Conservation (phyloP, 257 asterid species). For the Solanum etuberosum region DNA sequence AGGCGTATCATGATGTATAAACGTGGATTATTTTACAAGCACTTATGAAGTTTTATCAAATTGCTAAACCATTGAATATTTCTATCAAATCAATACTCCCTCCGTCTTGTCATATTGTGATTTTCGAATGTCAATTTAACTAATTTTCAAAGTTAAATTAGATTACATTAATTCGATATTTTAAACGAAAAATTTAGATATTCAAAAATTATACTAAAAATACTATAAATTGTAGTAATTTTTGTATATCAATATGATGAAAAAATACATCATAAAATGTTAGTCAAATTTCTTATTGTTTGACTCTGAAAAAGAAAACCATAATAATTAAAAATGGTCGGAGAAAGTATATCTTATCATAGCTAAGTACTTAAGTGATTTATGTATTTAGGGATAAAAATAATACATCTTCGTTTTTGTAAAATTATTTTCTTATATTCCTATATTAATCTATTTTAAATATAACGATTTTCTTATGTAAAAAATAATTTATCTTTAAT, state of each 20-base stretch:
- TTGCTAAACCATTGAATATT: neutral
- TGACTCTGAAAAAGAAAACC: too few relatives aligned
- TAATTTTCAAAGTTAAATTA: too few relatives aligned
- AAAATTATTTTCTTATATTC: neutral
- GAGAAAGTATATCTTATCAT: neutral
- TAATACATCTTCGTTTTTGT: neutral
- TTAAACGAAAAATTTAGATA: too few relatives aligned
- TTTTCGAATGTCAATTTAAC: too few relatives aligned
- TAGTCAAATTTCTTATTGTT: too few relatives aligned
- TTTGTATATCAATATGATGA: too few relatives aligned
- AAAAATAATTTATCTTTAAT: neutral
- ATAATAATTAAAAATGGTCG: accelerated
- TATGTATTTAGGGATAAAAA: neutral
- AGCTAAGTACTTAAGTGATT: neutral
- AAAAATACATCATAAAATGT: too few relatives aligned
- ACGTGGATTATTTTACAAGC: neutral
- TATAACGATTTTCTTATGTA: neutral
- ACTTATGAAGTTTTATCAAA: neutral
- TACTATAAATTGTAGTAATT: too few relatives aligned
- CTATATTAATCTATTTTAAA: neutral
- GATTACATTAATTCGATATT: too few relatives aligned
- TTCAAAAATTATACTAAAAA: too few relatives aligned
- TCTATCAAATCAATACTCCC: neutral
- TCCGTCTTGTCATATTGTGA: accelerated
- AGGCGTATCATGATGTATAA: neutral